These are phyloP conservation scores for Physcomitrellopsis africana DNA, from an alignment of 225 moss, liverwort and hornwort species.

Conservation along the genomic window DNA sequence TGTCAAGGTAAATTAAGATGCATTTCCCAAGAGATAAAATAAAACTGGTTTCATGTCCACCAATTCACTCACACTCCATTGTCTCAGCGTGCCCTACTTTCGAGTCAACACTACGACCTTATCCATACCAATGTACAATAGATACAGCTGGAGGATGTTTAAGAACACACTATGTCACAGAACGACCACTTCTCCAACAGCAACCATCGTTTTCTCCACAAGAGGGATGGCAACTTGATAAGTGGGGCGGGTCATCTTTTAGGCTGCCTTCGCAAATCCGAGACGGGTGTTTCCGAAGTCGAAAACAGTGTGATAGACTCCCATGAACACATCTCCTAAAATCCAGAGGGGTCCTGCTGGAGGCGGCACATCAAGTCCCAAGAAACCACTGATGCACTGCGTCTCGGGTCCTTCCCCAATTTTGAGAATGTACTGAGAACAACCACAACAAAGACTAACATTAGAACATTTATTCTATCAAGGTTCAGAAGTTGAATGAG, in stretches of 20 bases:
- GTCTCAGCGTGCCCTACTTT: conserved; percentile 20
- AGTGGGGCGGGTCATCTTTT: conserved; percentile 26
- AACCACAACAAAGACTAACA: conserved; percentile 8
- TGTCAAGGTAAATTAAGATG: too few species aligned
- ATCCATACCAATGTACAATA: conserved; percentile 34
- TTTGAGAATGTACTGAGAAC: conserved; percentile 77
- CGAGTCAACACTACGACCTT: conserved; percentile 17
- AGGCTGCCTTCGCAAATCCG: conserved; percentile 80
- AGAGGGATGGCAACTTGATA: not conserved
- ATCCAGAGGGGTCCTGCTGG: conserved; percentile 95
- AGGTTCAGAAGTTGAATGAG: not conserved
- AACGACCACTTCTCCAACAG: conserved; percentile 21
- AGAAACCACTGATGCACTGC: conserved; percentile 93
- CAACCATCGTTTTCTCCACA: not conserved
- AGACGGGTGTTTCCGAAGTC: conserved; percentile 77
- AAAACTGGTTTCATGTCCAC: not conserved
- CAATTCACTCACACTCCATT: conserved; percentile 6
- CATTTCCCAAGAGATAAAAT: too few species aligned
- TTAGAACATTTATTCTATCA: not conserved
- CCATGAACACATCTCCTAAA: conserved; percentile 96
- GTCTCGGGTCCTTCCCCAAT: conserved; percentile 75
- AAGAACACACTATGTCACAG: conserved; percentile 5
- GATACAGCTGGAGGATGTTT: conserved; percentile 22
- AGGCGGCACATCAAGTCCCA: conserved; percentile 85
- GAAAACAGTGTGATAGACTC: conserved; percentile 90